Evolutionary conservation across 2,329 filamentous ascomycete species (phyloP).

Genomic region (Pezicula rhizophila): DNA sequence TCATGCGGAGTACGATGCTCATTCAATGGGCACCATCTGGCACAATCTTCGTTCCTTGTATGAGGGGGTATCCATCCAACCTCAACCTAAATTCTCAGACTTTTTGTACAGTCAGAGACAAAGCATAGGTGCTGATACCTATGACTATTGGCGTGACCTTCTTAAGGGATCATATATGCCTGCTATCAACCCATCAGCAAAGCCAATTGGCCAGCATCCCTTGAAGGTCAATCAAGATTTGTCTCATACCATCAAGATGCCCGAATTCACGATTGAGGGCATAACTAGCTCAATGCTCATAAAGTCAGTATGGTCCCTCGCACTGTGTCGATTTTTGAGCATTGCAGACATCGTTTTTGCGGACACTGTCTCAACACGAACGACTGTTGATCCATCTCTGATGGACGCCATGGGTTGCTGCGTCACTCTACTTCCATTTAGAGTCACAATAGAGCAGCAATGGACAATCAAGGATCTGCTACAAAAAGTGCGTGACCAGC

Average conservation of each 20-base stretch:
- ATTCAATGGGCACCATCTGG: slow-evolving; percentile 1
- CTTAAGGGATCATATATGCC: slow-evolving; percentile 2
- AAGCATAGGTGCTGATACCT: background rate
- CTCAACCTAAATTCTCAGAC: background rate
- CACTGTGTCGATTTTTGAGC: background rate
- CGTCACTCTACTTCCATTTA: slow-evolving; percentile 1
- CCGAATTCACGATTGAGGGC: background rate
- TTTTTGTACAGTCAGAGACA: slow-evolving; percentile 1
- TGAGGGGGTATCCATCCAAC: background rate
- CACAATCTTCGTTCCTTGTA: slow-evolving; percentile 1
- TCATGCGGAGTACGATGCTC: slow-evolving; percentile 2
- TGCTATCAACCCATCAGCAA: slow-evolving; percentile 1
- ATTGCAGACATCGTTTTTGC: slow-evolving; percentile 1
- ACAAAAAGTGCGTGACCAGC: slow-evolving; percentile 2
- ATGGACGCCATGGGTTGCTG: slow-evolving; percentile 2
- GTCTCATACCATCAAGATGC: background rate
- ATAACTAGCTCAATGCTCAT: slow-evolving; percentile 2
- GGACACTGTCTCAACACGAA: slow-evolving; percentile 2
- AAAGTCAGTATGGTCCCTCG: slow-evolving; percentile 1
- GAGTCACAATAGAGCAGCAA: background rate
- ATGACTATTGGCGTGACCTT: slow-evolving; percentile 2
- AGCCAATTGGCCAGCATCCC: background rate
- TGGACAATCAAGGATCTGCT: background rate
- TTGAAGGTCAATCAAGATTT: slow-evolving; percentile 1
- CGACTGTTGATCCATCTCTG: slow-evolving; percentile 1